Evolutionary conservation across 192 early-diverging fungal genomes (phyloP).

Genomic region (Linnemannia exigua): DNA sequence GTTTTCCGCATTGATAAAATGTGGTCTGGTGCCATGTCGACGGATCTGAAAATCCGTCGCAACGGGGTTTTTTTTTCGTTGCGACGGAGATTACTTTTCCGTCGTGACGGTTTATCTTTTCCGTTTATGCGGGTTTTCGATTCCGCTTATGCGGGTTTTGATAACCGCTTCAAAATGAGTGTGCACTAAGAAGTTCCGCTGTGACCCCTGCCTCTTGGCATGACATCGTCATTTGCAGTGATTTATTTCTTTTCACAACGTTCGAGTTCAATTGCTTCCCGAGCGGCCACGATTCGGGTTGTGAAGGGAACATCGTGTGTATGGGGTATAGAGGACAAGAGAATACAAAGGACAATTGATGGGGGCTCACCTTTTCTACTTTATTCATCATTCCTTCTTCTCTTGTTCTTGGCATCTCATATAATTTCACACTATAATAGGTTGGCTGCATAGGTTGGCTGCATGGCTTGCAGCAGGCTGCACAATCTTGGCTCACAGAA

Average conservation of each 20-base stretch:
- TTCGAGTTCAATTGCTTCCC: neutral
- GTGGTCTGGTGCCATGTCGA: no score
- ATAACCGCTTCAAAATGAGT: no score
- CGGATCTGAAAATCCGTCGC: no score
- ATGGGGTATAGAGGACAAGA: no score
- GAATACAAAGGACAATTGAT: neutral
- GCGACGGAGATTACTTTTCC: no score
- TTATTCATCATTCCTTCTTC: neutral
- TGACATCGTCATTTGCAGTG: neutral
- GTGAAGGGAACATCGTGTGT: neutral
- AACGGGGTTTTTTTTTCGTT: no score
- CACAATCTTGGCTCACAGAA: neutral
- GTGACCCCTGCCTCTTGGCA: neutral
- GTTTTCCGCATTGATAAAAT: no score
- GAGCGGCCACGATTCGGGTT: neutral
- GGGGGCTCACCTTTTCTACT: neutral
- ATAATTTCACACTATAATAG: neutral
- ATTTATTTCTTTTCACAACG: neutral
- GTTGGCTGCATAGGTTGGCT: neutral
- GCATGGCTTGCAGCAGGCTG: neutral
- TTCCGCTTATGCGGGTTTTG: no score
- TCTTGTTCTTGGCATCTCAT: constrained; percentile 5
- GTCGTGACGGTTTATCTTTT: no score
- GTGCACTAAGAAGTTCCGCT: no score
- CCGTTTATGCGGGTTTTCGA: no score